Base-by-base conservation (phyloP, 1,284 basidiomycete genomes). In the Volvariella volvacea region DNA sequence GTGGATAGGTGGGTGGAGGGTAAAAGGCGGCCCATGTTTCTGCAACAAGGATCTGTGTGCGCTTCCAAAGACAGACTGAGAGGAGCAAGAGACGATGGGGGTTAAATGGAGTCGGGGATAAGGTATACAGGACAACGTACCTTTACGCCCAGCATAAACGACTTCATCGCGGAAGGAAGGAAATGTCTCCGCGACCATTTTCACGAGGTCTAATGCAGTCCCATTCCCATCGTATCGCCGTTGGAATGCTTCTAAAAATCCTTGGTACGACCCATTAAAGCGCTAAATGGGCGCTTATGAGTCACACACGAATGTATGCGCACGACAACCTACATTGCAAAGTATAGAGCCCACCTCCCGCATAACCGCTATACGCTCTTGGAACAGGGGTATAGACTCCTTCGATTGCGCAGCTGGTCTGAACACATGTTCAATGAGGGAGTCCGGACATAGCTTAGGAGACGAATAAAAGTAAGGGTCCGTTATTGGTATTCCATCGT, bases 11-110 rank as follows among this genome's bases (percentile, higher is more conserved):
- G 1, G 68, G 46, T 1, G 67, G 56, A 2, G 83, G 84, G 59
- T 78, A 85, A 67, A 88, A 82, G 12, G 87, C 83, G 2, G 83
- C 88, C 88, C 88, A 92, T 0, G 78, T 78, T 57, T 92, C 88
- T 0, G 88, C 88, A 22, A 89, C 82, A 22, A 91, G 71, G 44
- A 92, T 92, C 49, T 92, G 88, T 0, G 88, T 80, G 36, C 88
- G 79, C 58, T 92, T 92, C 85, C 88, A 90, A 44, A 91, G 71
- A 58, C 64, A 79, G 3, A 90, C 85, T 86, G 51, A 38, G 25
- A 12, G 6, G 15, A 8, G 34, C 15, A 17, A 36, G 30, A n/a
- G 20, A 30, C 22, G 21, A 17, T 36, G 36, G 16, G 3, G 15
- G 39, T 22, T 20, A 41, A 19, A 32, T 16, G 38, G 10, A 39